Conservation (phyloP, 2,329 filamentous ascomycete species). For the Ascosphaera apis region DNA sequence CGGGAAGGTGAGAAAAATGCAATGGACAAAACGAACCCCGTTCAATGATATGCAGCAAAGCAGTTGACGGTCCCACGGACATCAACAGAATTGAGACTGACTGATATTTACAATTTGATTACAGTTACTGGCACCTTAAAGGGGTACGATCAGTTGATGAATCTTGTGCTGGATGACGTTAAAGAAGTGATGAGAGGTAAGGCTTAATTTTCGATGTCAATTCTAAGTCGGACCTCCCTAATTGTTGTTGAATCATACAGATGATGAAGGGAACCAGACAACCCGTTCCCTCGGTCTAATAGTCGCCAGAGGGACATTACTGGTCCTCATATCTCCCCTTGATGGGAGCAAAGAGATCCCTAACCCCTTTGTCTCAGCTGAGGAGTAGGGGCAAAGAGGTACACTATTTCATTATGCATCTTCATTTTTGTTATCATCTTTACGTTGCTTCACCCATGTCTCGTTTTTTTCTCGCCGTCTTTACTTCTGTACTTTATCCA, state of each 20-base stretch:
- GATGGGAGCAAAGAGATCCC: constrained; percentile 91
- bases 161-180: constrained; percentile 84
- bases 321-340: constrained; percentile 77
- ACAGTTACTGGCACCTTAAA: constrained; percentile 72
- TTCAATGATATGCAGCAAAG: too few relatives aligned
- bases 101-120: not conserved
- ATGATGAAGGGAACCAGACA: constrained; percentile 77
- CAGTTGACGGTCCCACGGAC: too few relatives aligned
- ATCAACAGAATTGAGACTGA: too few relatives aligned
- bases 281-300: constrained; percentile 63
- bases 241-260: constrained; percentile 23
- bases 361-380: constrained; percentile 67
- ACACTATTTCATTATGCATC: not conserved
- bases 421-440: not conserved
- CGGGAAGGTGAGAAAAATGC: constrained; percentile 80
- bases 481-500: too few relatives aligned
- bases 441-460: not conserved
- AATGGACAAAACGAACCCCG: too few relatives aligned
- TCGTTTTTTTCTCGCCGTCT: not conserved
- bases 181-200: constrained; percentile 72
- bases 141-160: constrained; percentile 95
- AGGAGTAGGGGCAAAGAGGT: too few relatives aligned
- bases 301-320: constrained; percentile 73
- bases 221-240: not conserved
- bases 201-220: constrained; percentile 8